A percentile compares a stretch with the other conserved stretches of the same genome.
phyloP scores from a whole-genome alignment of 2,329 filamentous ascomycete genomes.

The Diplodia corticola region DNA sequence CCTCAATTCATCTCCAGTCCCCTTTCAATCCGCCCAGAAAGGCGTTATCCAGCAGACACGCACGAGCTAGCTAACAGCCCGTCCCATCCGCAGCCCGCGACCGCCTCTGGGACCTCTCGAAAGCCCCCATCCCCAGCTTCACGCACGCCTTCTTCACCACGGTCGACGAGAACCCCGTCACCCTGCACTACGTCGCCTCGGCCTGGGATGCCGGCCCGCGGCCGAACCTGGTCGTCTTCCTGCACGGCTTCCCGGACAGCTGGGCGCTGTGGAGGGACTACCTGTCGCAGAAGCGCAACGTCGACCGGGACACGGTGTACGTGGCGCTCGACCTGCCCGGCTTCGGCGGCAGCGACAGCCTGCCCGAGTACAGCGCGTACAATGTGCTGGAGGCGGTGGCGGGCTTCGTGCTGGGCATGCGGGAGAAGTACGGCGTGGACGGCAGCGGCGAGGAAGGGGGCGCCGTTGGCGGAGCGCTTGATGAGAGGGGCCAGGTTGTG shows the following conservation, averaged over 20 bases:
- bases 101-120: conserved; percentile 56
- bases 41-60: background rate
- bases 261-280: conserved; percentile 56
- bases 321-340: conserved; percentile 61
- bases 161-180: conserved; percentile 38
- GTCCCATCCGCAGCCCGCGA: conserved; percentile 47
- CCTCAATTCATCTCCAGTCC: background rate
- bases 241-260: conserved; percentile 63
- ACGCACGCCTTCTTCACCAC: conserved; percentile 55
- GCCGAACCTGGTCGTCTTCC: conserved; percentile 50
- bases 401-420: conserved; percentile 55
- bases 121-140: conserved; percentile 46
- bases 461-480: background rate
- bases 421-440: conserved; percentile 35
- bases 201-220: conserved; percentile 18
- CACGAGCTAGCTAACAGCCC: conserved; percentile 15
- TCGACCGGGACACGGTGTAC: conserved; percentile 43
- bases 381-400: conserved; percentile 55
- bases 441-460: background rate
- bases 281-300: conserved; percentile 33
- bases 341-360: conserved; percentile 58
- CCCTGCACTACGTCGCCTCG: conserved; percentile 57
- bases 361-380: conserved; percentile 52
- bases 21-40: background rate
- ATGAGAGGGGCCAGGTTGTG: conserved; percentile 37